Evolutionary conservation across 2,329 filamentous ascomycete species (phyloP), one percentile per base, ranked within the genome.

Genomic region (Moelleriella libera): DNA sequence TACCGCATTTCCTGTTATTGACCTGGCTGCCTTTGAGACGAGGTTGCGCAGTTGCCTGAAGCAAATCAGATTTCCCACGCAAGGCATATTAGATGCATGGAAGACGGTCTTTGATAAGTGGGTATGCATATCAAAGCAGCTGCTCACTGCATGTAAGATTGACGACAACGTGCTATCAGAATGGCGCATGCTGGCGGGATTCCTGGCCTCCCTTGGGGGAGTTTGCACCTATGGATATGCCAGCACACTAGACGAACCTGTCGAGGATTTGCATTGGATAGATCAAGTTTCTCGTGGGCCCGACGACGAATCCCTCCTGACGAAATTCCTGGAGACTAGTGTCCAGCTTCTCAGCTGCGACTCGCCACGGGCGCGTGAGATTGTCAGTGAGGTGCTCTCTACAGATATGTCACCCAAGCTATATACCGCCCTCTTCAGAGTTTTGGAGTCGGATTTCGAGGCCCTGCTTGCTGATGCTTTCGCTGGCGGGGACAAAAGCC

Each of bases 101-200:
- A 78, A 82, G 54, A 68, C 69, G 14, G 77, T 78, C 1, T 83
- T 84, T 53, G 74, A 81, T 31, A 72, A 71, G 48, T 85, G 81
- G 81, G 68, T 80, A 21, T 69, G 75, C 50, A 64, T 83, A 6
- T 82, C 78, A 7, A 80, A 78, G 53, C 76, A 82, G 46, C 72
- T 83, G 8, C 77, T 77, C 1, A 59, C 70, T 2, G 55, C 67
- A 5, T 74, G 81, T 28, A 61, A 61, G 6, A 61, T 79, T 14
- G 71, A 79, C 37, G 79, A 82, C 52, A 71, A 63, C 50, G 67
- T 68, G 3, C 61, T 83, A 11, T 70, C 74, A 1, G 78, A 83
- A 55, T 85, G 81, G 81, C 72, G 81, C 39, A 85, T 84, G 52
- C 74, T 79, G 54, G 83, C 80, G 1, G 81, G 81, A 0, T 83